Percentiles rank a stretch among this genome's conserved stretches.
Conservation (phyloP, 208 protist genomes). For the Vickermania ingenoplastis region DNA sequence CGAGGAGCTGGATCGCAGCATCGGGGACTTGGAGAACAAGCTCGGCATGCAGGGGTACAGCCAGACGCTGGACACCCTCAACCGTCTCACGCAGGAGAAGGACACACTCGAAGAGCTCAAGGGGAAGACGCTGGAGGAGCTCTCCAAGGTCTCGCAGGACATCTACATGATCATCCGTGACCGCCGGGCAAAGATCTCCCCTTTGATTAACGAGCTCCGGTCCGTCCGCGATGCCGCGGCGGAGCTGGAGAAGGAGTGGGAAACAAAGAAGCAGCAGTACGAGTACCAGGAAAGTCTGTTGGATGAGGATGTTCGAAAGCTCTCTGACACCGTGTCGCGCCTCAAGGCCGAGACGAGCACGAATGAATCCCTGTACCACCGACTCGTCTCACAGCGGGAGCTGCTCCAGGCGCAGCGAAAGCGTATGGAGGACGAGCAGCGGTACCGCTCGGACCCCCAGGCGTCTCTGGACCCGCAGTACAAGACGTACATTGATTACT, state of each 20-base stretch:
- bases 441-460: slow-evolving; percentile 19
- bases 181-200: slow-evolving; percentile 68
- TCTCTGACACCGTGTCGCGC: slow-evolving; percentile 67
- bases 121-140: slow-evolving; percentile 84
- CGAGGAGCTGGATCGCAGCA: slow-evolving; percentile 53
- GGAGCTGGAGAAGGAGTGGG: slow-evolving; percentile 82
- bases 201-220: slow-evolving; percentile 85
- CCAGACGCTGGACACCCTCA: slow-evolving; percentile 67
- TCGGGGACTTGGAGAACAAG: slow-evolving; percentile 75
- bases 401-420: slow-evolving; percentile 35
- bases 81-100: slow-evolving; percentile 74
- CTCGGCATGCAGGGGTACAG: slow-evolving; percentile 83
- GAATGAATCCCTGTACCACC: slow-evolving; percentile 85
- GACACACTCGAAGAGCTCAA: slow-evolving; percentile 81
- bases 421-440: slow-evolving; percentile 46
- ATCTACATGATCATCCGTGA: slow-evolving; percentile 81
- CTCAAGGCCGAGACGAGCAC: slow-evolving; percentile 56
- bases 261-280: slow-evolving; percentile 77
- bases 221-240: slow-evolving; percentile 65
- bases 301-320: slow-evolving; percentile 80
- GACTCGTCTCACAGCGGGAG: slow-evolving; percentile 45
- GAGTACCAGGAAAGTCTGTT: slow-evolving; percentile 75
- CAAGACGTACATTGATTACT: slow-evolving; percentile 49
- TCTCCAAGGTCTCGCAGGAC: slow-evolving; percentile 82
- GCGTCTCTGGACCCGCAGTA: slow-evolving; percentile 46